phyloP scores from a whole-genome alignment of 1,284 basidiomycete species.

The Papiliotrema terrestris region DNA sequence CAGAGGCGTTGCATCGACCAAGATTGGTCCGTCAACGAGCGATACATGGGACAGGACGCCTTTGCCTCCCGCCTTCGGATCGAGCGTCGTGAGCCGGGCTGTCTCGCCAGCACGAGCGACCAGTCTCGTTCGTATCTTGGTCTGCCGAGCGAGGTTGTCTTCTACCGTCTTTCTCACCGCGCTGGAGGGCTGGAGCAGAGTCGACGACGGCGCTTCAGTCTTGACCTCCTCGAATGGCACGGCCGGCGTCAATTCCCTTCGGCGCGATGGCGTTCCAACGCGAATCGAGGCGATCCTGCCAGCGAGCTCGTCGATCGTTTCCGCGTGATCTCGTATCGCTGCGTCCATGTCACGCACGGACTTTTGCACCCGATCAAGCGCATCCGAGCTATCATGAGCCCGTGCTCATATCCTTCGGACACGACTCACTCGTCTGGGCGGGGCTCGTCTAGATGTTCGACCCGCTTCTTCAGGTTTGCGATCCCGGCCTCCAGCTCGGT shows the following conservation, averaged over 20 bases:
- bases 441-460: neutral
- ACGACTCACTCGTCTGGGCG: neutral
- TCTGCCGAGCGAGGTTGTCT: neutral
- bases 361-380: slow-evolving; percentile 52
- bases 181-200: no score
- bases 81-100: neutral
- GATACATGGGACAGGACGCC: neutral
- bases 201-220: neutral
- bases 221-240: neutral
- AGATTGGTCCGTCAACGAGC: neutral
- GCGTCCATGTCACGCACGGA: slow-evolving; percentile 52
- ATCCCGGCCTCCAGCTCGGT: slow-evolving; percentile 44
- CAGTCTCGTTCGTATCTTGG: neutral
- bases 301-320: slow-evolving; percentile 51
- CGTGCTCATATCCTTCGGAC: neutral
- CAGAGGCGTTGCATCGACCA: neutral
- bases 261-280: slow-evolving; percentile 20
- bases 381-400: slow-evolving; percentile 32
- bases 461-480: slow-evolving; percentile 35
- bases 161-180: neutral
- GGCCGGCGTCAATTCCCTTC: neutral
- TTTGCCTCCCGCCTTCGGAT: neutral
- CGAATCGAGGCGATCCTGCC: slow-evolving; percentile 43
- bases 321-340: slow-evolving; percentile 45
- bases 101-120: neutral